Percentiles rank a stretch among this genome's conserved stretches.
phyloP scores from a whole-genome alignment of 2,329 filamentous ascomycete genomes.

The Xylaria sp. region DNA sequence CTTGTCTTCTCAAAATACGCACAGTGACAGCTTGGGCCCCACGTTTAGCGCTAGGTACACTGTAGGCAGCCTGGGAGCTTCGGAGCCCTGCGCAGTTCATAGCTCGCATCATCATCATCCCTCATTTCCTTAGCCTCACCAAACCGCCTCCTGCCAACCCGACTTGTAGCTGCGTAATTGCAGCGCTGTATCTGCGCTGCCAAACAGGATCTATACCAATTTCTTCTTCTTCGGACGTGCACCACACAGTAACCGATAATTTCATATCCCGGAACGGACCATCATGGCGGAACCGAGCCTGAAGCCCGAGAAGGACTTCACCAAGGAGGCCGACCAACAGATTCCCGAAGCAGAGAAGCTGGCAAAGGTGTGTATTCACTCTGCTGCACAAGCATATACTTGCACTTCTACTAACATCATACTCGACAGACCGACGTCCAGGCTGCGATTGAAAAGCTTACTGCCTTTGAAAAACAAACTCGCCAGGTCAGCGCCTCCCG shows the following conservation, averaged over 20 bases:
- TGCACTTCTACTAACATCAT: slow-evolving; percentile 6
- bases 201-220: neutral
- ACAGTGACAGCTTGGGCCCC: neutral
- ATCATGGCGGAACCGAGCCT: slow-evolving; percentile 81
- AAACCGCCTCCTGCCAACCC: neutral
- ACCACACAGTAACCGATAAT: neutral
- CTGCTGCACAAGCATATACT: slow-evolving; percentile 2
- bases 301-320: slow-evolving; percentile 99
- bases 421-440: slow-evolving; percentile 73
- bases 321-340: slow-evolving; percentile 91
- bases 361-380: slow-evolving; percentile 68
- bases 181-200: neutral
- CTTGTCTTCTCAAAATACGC: no score
- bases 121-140: slow-evolving; percentile 5
- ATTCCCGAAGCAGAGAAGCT: slow-evolving; percentile 90
- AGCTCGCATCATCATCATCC: slow-evolving; percentile 29
- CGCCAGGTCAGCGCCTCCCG: slow-evolving; percentile 70
- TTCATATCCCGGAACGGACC: slow-evolving; percentile 19
- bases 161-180: neutral
- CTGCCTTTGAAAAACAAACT: slow-evolving; percentile 92
- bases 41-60: slow-evolving; percentile 6
- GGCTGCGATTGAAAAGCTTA: slow-evolving; percentile 90
- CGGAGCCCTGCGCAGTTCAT: slow-evolving; percentile 26
- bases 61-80: slow-evolving; percentile 31
- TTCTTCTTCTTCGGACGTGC: neutral